Percentiles rank a stretch among this genome's conserved stretches.
These are phyloP conservation scores for Suillus spraguei DNA, from an alignment of 768 basidiomycete genomes.

Conservation along the genomic window DNA sequence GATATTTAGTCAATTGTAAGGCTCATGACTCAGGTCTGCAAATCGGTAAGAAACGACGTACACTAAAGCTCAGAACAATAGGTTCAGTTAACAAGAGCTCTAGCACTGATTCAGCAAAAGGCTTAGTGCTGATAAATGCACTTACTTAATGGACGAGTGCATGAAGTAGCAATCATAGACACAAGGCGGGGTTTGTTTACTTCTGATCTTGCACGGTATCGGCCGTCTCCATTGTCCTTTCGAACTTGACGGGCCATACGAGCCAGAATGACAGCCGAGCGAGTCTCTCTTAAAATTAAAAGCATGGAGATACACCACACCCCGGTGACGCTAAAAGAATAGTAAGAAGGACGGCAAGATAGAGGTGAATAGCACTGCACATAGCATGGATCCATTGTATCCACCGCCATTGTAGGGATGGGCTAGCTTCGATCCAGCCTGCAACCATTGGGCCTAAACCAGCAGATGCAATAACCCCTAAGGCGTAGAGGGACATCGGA, in stretches of 20 bases:
- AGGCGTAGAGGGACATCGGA: conserved; percentile 76
- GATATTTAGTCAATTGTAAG: conserved; percentile 9
- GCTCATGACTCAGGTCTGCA: neutral
- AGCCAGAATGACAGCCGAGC: conserved; percentile 69
- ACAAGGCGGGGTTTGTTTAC: conserved; percentile 57
- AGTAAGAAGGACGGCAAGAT: neutral
- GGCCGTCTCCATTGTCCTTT: conserved; percentile 61
- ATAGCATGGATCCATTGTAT: conserved; percentile 82
- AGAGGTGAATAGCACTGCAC: conserved; percentile 32
- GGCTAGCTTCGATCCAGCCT: conserved; percentile 68
- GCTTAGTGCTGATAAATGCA: conserved; percentile 17
- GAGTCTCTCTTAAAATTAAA: conserved; percentile 71
- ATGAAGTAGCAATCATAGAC: conserved; percentile 68
- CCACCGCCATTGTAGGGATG: conserved; percentile 72
- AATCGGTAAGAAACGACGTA: conserved; percentile 33
- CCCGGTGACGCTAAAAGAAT: conserved; percentile 48
- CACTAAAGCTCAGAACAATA: conserved; percentile 72
- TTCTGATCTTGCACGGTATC: conserved; percentile 66
- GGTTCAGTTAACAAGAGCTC: conserved; percentile 52
- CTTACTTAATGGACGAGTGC: conserved; percentile 72
- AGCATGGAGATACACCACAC: conserved; percentile 51
- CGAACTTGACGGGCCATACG: conserved; percentile 63
- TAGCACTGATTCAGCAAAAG: conserved; percentile 13
- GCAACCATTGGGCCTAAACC: conserved; percentile 66
- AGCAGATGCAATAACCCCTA: conserved; percentile 59